A percentile compares a stretch with the other conserved stretches of the same genome.
phyloP scores from a whole-genome alignment of 768 basidiomycete species.

The Termitomyces titanicus region DNA sequence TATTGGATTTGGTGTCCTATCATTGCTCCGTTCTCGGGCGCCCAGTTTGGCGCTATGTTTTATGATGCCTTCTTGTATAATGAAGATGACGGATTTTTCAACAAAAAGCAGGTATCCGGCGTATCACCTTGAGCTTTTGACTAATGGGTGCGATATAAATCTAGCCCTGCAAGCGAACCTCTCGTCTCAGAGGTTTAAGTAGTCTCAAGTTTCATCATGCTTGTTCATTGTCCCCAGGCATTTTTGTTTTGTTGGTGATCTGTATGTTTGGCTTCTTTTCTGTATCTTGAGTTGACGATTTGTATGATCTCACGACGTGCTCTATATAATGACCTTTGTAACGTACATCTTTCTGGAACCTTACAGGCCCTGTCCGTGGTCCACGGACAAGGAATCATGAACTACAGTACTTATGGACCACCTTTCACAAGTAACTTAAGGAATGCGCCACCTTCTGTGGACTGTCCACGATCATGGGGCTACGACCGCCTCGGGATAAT shows the following conservation, averaged over 20 bases:
- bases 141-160: not conserved
- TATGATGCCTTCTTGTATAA: constrained; percentile 64
- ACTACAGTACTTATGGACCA: no score
- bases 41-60: constrained; percentile 47
- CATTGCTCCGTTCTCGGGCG: constrained; percentile 62
- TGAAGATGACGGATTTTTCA: constrained; percentile 50
- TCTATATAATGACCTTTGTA: not conserved
- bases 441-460: not conserved
- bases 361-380: no score
- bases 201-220: not conserved
- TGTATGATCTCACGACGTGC: not conserved
- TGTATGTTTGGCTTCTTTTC: not conserved
- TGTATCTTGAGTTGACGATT: not conserved
- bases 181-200: not conserved
- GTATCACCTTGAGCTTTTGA: not conserved
- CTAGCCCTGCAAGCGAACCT: not conserved
- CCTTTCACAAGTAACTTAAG: no score
- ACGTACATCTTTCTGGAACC: not conserved
- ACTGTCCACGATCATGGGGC: not conserved
- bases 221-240: no score
- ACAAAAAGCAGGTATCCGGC: constrained; percentile 36
- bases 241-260: not conserved
- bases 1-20: constrained; percentile 77
- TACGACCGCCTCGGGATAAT: not conserved
- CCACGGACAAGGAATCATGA: no score